Evolutionary conservation across 257 asterid genomes (phyloP).

Genomic region (Solanum corneliomulleri): DNA sequence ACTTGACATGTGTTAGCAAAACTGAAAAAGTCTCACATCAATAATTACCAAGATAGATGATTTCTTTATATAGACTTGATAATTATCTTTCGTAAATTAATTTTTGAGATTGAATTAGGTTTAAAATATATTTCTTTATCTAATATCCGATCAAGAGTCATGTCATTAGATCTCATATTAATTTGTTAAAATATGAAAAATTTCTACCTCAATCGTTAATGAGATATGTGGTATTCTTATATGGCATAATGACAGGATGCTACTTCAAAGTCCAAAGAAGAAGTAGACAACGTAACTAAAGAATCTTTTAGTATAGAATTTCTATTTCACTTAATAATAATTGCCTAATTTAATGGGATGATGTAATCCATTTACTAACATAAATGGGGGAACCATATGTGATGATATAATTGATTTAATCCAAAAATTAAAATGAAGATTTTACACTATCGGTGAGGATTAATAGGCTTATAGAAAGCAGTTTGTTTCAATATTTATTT

Average conservation of each 20-base stretch:
- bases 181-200: background rate
- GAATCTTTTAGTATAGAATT: background rate
- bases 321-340: background rate
- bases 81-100: too few relatives aligned
- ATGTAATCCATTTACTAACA: background rate
- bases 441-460: background rate
- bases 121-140: too few relatives aligned
- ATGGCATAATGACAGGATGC: background rate
- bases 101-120: fast-evolving
- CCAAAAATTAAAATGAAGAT: background rate
- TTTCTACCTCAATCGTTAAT: background rate
- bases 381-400: background rate
- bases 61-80: too few relatives aligned
- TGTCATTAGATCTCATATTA: background rate
- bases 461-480: background rate
- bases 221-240: background rate
- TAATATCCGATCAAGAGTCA: background rate
- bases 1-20: background rate
- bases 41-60: background rate
- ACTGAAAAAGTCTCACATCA: background rate
- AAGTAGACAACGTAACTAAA: background rate
- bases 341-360: background rate
- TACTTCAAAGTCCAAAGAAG: background rate
- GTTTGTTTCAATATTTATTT: background rate
- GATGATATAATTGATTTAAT: background rate